Evolutionary conservation across 2,329 filamentous ascomycete species (phyloP), one percentile per base, ranked within the genome.

Genomic region (Beauveria sp.): DNA sequence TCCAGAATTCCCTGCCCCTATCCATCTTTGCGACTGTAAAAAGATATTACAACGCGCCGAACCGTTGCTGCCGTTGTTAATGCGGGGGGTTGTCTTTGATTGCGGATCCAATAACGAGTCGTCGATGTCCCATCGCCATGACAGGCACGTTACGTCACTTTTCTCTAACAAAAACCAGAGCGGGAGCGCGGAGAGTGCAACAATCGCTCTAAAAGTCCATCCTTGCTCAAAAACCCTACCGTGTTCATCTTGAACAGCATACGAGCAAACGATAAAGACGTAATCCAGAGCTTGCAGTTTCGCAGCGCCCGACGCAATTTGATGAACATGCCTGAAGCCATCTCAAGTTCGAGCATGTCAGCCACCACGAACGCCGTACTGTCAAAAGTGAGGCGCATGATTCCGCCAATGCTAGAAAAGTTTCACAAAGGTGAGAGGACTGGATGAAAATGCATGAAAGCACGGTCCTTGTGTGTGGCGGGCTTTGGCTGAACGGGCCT

Each of bases 331-430:
- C 43, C 62, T 3, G 43, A 42, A n/a, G 34, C 55, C 20, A 43
- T 18, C 22, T 22, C 60, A 5, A 58, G 67, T 26, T 69, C 73
- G 50, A 74, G 79, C 22, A 89, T 91, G 82, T 87, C 88, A 64
- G 76, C 83, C 65, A 78, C 86, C 28, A 91, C 92, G 24, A 90
- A 86, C 74, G 86, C 89, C 67, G 79, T 96, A 58, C 79, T 99
- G 62, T 77, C 80, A 67, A 93, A 90, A 75, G 91, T 93, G 70
- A 89, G 88, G 81, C 91, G 88, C 72, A 89, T 99, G 79, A 85
- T 99, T 63, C 95, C 95, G 66, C 95, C 95, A 12, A 91, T 99
- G 91, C 83, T 97, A 59, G 90, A 95, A 72, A 90, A 85, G 71
- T 98, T 98, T 72, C 95, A 98, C 77, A 99, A 99, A 82, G 95